Base-by-base conservation (phyloP, 2,329 filamentous ascomycete species). In the Metarhizium album region DNA sequence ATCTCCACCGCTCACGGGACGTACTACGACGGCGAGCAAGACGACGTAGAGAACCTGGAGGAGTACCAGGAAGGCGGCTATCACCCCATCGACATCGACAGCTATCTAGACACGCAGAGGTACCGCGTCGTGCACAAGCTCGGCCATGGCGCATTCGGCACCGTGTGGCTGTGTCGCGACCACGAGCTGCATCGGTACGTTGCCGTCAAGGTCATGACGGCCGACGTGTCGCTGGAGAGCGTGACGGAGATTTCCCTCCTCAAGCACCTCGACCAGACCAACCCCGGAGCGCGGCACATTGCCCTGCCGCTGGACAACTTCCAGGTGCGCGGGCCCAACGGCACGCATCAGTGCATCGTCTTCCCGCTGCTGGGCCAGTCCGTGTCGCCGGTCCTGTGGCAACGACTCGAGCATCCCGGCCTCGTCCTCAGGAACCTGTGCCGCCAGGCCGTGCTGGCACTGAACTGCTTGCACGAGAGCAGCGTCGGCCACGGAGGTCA, bases 91-190 rank as follows among this genome's bases (percentile, higher is more conserved):
- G 64, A 60, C 31, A 59, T 75, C 5, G 67, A 67, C 13, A 67
- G 74, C 45, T 67, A 69, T 50, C 38, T 59, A 14, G 54, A 49
- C n/a, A 27, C 64, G 50, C 64, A 60, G 9, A 63, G 67, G 16
- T 76, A 75, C 54, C 61, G 62, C 42, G 59, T 74, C 45, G 55
- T 70, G 47, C 66, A 72, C 50, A 75, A 75, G 58, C 57, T 74
- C 33, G 70, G 71, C 31, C 67, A 58, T 50, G 71, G 72, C 23
- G 67, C 66, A 6, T 71, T 60, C 55, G 69, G 68, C 6, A 75
- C 70, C 7, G 67, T 74, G 45, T 75, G 69, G 73, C 65, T 74
- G 9, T 59, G 57, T 49, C 56, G 42, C 35, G 70, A 67, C 40
- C 57, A 59, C 4, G 63, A 69, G 8, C 31, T 43, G 27, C 49